These are phyloP conservation scores for Exophiala xenobiotica DNA, from an alignment of 2,329 filamentous ascomycete genomes.

Conservation along the genomic window DNA sequence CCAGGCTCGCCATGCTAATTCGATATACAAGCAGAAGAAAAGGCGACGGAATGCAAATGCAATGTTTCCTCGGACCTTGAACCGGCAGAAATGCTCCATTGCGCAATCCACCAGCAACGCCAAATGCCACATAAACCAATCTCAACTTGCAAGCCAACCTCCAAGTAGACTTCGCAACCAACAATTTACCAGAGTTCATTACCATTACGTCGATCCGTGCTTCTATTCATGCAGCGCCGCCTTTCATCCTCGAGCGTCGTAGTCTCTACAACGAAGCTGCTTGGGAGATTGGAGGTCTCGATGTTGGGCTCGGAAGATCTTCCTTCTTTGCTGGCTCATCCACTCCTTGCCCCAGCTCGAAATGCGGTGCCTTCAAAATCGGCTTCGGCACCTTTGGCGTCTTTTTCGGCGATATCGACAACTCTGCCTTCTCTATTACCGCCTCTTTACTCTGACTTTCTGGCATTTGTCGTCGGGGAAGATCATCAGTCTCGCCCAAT, in stretches of 20 bases:
- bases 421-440: constrained; percentile 21
- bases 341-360: constrained; percentile 21
- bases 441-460: constrained; percentile 28
- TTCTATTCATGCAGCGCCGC: neutral
- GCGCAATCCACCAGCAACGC: too few species aligned
- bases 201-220: too few species aligned
- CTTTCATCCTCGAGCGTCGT: neutral
- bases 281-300: neutral
- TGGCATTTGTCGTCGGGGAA: constrained; percentile 32
- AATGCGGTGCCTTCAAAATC: constrained; percentile 29
- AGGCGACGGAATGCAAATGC: too few species aligned
- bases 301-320: constrained; percentile 10
- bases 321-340: neutral
- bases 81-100: too few species aligned
- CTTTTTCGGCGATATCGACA: constrained; percentile 19
- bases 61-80: too few species aligned
- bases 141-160: too few species aligned
- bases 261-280: neutral
- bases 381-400: constrained; percentile 27
- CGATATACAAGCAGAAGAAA: too few species aligned
- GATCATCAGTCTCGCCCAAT: constrained; percentile 18
- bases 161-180: too few species aligned
- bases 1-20: too few species aligned
- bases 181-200: neutral
- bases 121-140: too few species aligned